Evolutionary conservation across 352 stramenopile species (phyloP), one percentile per base, ranked within the genome.

Genomic region (Globisporangium abappressorium): DNA sequence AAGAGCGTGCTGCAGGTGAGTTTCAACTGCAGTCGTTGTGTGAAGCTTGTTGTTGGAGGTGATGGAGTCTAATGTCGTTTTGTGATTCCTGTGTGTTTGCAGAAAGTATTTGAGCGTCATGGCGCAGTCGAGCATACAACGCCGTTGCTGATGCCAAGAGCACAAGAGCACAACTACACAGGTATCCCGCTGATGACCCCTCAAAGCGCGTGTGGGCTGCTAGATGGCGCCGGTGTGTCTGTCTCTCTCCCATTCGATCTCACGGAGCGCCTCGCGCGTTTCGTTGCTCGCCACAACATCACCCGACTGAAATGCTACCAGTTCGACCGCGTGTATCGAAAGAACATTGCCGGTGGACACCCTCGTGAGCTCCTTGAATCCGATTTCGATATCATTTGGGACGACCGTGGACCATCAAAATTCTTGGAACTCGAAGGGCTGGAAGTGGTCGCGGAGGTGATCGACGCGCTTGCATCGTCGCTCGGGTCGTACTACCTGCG

Each of bases 331-430:
- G 85, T 96, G 7, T 96, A 93, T 67, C 84, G 88, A 5, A 91
- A 84, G 65, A 93, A 79, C 53, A 65, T 91, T 12, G 84, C 78
- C 24, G 82, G 83, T 18, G 80, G 85, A n/a, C 88, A 96, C 64
- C 88, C 88, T 22, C 84, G 85, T 20, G 88, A 95, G 63, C 85
- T 94, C 24, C 79, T 89, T 47, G 87, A 95, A 58, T 85, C 84
- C 2, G 87, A 94, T 63, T 94, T 96, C 53, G 88, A 94, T 46
- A 82, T 95, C 26, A 87, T 96, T 56, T 96, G 87, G 87, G 84
- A 96, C 58, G 82, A 94, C 59, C 76, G 76, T 22, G 71, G 71
- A 0, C 78, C 74, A 5, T 90, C 85, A 54, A 80, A 83, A 36
- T 89, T 90, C 47, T 71, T 96, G 59, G 86, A 95, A 38, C 69